Conservation (phyloP, 306 rosid species). For the Carpinus fangiana region DNA sequence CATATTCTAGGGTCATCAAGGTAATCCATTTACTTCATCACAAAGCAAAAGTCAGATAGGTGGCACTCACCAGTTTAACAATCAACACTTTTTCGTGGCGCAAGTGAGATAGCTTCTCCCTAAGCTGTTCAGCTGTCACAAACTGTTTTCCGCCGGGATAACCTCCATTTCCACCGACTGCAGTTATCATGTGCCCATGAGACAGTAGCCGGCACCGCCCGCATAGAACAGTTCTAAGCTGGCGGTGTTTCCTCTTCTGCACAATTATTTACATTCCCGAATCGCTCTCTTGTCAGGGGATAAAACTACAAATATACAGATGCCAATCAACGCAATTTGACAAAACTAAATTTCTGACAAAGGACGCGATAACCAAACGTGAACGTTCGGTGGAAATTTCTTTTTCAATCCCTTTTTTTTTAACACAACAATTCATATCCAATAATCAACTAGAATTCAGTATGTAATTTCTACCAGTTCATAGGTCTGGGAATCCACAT, state of each 20-base stretch:
- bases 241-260: slow-evolving; percentile 96
- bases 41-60: slow-evolving; percentile 14
- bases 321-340: neutral
- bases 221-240: slow-evolving; percentile 79
- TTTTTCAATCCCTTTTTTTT: neutral
- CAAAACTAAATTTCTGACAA: neutral
- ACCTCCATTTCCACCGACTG: slow-evolving; percentile 97
- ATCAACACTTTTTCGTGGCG: slow-evolving; percentile 74
- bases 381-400: neutral
- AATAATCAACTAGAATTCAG: neutral
- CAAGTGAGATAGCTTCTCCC: slow-evolving; percentile 76
- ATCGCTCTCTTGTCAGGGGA: neutral
- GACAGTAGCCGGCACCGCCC: slow-evolving; percentile 79
- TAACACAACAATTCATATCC: neutral
- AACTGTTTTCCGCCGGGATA: slow-evolving; percentile 83
- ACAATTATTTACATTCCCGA: slow-evolving; percentile 6
- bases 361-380: neutral
- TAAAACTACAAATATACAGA: neutral
- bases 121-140: slow-evolving; percentile 77
- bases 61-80: slow-evolving; percentile 67
- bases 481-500: slow-evolving; percentile 62
- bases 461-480: slow-evolving; percentile 47
- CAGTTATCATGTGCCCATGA: slow-evolving; percentile 93
- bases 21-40: slow-evolving; percentile 6
- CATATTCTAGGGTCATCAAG: slow-evolving; percentile 2